Conservation (phyloP, 1,139 yeast genomes). For the Diutina ranongensis region DNA sequence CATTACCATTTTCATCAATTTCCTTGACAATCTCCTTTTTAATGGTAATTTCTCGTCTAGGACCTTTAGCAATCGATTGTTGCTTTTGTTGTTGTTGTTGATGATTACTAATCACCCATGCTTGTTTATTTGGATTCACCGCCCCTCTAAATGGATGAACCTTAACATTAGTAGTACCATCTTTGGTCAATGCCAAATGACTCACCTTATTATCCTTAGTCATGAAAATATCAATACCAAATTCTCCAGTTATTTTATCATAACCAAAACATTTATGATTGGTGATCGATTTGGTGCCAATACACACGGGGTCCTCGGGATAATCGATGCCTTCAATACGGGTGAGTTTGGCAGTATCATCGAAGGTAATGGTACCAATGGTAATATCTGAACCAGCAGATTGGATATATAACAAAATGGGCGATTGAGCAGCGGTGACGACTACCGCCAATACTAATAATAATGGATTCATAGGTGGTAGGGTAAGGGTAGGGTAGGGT, state of each 20-base stretch:
- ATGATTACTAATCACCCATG: not conserved
- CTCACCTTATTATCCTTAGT: not conserved
- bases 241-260: conserved; percentile 7
- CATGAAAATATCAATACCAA: not conserved
- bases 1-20: conserved; percentile 17
- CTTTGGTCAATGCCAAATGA: not conserved
- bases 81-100: not conserved
- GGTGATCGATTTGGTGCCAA: conserved; percentile 20
- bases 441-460: not conserved
- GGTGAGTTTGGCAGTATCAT: too few relatives aligned
- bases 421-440: not conserved
- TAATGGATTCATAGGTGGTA: too few relatives aligned
- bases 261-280: conserved; percentile 24
- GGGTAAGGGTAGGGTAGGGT: too few relatives aligned
- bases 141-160: not conserved
- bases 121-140: not conserved
- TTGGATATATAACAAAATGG: not conserved
- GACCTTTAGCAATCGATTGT: not conserved
- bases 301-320: too few relatives aligned
- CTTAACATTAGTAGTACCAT: not conserved
- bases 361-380: not conserved
- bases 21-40: conserved; percentile 11
- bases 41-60: not conserved
- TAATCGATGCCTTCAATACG: too few relatives aligned
- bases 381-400: conserved; percentile 1